These are phyloP conservation scores for Neoarthrinium moseri DNA, from an alignment of 2,329 filamentous ascomycete species.

Conservation along the genomic window DNA sequence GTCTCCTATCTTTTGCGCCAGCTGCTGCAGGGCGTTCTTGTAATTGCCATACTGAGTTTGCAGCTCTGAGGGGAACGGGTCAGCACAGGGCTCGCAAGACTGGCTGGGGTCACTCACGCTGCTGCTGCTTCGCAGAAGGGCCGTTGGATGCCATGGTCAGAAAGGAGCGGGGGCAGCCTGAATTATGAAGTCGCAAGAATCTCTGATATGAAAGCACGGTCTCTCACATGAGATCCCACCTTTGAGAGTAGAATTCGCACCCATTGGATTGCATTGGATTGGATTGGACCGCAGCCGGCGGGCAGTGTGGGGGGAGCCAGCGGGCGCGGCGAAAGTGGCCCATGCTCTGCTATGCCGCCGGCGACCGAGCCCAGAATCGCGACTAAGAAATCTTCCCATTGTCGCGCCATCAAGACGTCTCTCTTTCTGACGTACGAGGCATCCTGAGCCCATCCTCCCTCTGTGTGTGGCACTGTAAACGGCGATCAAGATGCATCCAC, in stretches of 20 bases:
- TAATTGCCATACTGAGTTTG: conserved; percentile 78
- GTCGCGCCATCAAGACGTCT: neutral
- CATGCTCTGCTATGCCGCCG: neutral
- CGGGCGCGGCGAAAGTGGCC: neutral
- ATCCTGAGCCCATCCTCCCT: neutral
- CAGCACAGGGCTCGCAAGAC: neutral
- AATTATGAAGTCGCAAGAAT: too few species aligned
- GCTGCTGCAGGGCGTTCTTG: conserved; percentile 78
- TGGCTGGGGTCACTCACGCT: conserved; percentile 53
- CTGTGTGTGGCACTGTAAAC: too few species aligned
- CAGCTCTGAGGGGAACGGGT: conserved; percentile 58
- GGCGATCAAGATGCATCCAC: conserved; percentile 81
- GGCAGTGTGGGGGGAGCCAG: neutral
- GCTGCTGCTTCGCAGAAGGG: conserved; percentile 67
- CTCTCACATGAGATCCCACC: neutral
- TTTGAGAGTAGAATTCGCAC: too few species aligned
- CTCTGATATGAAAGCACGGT: neutral
- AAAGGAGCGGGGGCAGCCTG: too few species aligned
- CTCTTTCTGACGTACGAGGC: neutral
- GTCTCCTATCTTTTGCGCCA: conserved; percentile 95
- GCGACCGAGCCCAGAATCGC: neutral
- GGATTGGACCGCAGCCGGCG: neutral
- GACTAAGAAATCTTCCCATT: conserved; percentile 4
- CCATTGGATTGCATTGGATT: too few species aligned
- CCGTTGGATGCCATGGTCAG: conserved; percentile 48